Conservation (phyloP, 2,329 filamentous ascomycete species). For the Hawksworthiomyces lignivorus region DNA sequence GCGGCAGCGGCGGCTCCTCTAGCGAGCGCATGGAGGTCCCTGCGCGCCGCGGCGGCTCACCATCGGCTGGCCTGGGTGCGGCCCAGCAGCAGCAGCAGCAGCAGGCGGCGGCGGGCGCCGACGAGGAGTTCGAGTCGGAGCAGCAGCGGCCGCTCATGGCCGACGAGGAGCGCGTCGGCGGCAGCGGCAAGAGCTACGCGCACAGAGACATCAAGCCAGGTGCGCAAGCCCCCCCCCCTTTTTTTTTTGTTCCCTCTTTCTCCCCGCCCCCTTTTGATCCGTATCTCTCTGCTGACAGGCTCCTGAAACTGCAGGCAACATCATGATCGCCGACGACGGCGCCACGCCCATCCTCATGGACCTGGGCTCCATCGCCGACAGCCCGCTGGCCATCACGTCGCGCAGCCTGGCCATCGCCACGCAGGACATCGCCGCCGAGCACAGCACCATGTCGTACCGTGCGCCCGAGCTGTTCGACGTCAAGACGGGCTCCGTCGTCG, state of each 20-base stretch:
- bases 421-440: slow-evolving; percentile 90
- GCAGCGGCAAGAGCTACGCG: slow-evolving; percentile 74
- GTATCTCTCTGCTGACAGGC: not conserved
- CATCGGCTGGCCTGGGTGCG: slow-evolving; percentile 20
- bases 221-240: slow-evolving; percentile 31
- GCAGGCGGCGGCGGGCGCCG: slow-evolving; percentile 41
- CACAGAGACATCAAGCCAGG: slow-evolving; percentile 97
- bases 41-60: slow-evolving; percentile 18
- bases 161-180: slow-evolving; percentile 62
- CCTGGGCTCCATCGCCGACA: slow-evolving; percentile 80
- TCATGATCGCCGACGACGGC: slow-evolving; percentile 95
- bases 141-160: slow-evolving; percentile 82
- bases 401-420: slow-evolving; percentile 84
- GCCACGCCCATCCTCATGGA: slow-evolving; percentile 92
- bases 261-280: not conserved
- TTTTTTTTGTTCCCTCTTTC: not conserved
- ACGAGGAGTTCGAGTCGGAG: slow-evolving; percentile 53
- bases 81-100: slow-evolving; percentile 19
- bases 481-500: slow-evolving; percentile 82
- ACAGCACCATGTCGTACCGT: slow-evolving; percentile 97
- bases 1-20: slow-evolving; percentile 13
- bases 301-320: slow-evolving; percentile 56
- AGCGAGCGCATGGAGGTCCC: slow-evolving; percentile 48
- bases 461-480: slow-evolving; percentile 97
- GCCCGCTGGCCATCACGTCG: slow-evolving; percentile 82